Conservation (phyloP, 306 rosid genomes). For the Malus asiatica region DNA sequence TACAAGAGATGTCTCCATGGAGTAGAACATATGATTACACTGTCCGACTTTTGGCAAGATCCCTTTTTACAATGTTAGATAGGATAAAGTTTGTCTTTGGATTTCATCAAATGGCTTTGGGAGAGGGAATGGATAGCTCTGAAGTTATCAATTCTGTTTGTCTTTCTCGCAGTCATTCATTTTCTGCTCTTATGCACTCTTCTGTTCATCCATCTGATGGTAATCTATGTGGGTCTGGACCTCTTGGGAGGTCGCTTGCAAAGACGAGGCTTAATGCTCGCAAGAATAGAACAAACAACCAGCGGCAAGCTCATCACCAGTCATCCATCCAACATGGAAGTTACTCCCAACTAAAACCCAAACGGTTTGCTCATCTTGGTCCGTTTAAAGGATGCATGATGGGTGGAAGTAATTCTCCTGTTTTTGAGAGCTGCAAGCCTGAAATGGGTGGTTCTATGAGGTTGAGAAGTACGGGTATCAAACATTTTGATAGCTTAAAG, state of each 20-base stretch:
- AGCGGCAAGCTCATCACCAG: constrained; percentile 12
- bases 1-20: constrained; percentile 68
- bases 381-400: constrained; percentile 42
- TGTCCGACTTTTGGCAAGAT: constrained; percentile 69
- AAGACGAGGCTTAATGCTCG: constrained; percentile 16
- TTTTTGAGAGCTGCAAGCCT: constrained; percentile 29
- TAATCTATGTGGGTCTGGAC: constrained; percentile 27
- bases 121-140: constrained; percentile 6
- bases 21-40: constrained; percentile 60
- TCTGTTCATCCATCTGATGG: constrained; percentile 34
- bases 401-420: constrained; percentile 35
- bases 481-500: constrained; percentile 8
- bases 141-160: constrained; percentile 6
- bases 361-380: constrained; percentile 20
- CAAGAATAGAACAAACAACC: constrained; percentile 24
- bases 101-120: constrained; percentile 18
- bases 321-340: constrained; percentile 22
- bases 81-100: constrained; percentile 61
- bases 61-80: constrained; percentile 62
- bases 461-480: constrained; percentile 26
- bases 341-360: constrained; percentile 27
- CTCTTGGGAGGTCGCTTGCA: constrained; percentile 18
- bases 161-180: constrained; percentile 34
- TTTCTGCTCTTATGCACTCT: constrained; percentile 17
- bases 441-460: constrained; percentile 43